Evolutionary conservation across 306 rosid genomes (phyloP).

Genomic region (Ammopiptanthus mongolicus): DNA sequence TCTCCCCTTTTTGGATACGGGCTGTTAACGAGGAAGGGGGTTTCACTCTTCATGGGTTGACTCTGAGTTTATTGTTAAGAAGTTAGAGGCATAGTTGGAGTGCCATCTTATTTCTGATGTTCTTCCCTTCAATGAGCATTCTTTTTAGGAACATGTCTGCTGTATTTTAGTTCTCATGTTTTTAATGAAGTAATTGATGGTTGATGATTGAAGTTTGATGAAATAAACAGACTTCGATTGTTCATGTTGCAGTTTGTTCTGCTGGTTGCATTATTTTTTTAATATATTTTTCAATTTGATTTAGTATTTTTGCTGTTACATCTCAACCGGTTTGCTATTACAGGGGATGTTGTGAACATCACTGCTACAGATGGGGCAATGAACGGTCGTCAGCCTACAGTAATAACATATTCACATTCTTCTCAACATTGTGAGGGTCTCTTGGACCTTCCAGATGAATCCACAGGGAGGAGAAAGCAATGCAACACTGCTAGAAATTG

Average conservation of each 20-base stretch:
- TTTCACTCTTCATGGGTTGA: no score
- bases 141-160: not conserved
- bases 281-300: not conserved
- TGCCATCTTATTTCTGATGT: no score
- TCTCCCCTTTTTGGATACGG: not conserved
- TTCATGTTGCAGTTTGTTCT: not conserved
- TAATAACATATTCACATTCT: slow-evolving; percentile 16
- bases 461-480: slow-evolving; percentile 2
- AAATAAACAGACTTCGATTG: not conserved
- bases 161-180: not conserved
- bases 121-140: no score
- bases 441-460: not conserved
- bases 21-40: no score
- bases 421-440: slow-evolving; percentile 14
- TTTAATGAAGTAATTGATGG: not conserved
- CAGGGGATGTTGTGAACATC: slow-evolving; percentile 11
- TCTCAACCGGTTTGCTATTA: not conserved
- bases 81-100: no score
- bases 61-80: no score
- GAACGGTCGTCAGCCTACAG: slow-evolving; percentile 23
- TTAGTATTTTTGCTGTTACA: slow-evolving; percentile 2
- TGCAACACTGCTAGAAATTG: not conserved
- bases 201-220: not conserved
- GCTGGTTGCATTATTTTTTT: not conserved
- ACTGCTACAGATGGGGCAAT: slow-evolving; percentile 14